Conservation (phyloP, 257 asterid genomes). For the Capsicum pubescens region DNA sequence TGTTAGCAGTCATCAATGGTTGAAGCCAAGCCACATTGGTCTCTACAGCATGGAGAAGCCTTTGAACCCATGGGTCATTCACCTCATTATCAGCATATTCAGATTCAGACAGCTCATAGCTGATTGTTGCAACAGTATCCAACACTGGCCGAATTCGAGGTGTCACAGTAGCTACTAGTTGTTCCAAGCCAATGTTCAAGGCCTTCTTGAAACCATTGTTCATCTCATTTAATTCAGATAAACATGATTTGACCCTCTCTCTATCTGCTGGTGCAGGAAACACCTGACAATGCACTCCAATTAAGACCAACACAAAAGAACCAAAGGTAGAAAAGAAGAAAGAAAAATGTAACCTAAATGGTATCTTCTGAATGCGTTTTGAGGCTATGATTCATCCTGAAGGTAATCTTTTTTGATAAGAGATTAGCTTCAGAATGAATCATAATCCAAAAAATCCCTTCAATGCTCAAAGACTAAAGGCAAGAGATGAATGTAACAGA, state of each 20-base stretch:
- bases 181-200: slow-evolving; percentile 75
- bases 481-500: background rate
- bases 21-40: slow-evolving; percentile 90
- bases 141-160: slow-evolving; percentile 85
- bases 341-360: slow-evolving; percentile 4
- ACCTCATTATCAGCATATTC: slow-evolving; percentile 97
- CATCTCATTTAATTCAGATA: slow-evolving; percentile 85
- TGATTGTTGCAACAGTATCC: slow-evolving; percentile 84
- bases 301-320: slow-evolving; percentile 20
- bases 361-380: background rate
- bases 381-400: slow-evolving; percentile 19
- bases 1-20: slow-evolving; percentile 76
- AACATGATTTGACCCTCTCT: slow-evolving; percentile 85
- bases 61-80: slow-evolving; percentile 97
- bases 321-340: slow-evolving; percentile 7
- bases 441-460: background rate
- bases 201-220: slow-evolving; percentile 82
- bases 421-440: background rate
- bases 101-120: slow-evolving; percentile 89
- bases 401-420: background rate
- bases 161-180: slow-evolving; percentile 72
- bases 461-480: background rate
- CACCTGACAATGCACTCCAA: slow-evolving; percentile 49
- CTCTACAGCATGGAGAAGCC: slow-evolving; percentile 94
- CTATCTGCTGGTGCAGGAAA: slow-evolving; percentile 83